A percentile compares a stretch with the other conserved stretches of the same genome.
Evolutionary conservation across 169 alveolate genomes (phyloP).

Genomic region (Amoebophrya sp.): DNA sequence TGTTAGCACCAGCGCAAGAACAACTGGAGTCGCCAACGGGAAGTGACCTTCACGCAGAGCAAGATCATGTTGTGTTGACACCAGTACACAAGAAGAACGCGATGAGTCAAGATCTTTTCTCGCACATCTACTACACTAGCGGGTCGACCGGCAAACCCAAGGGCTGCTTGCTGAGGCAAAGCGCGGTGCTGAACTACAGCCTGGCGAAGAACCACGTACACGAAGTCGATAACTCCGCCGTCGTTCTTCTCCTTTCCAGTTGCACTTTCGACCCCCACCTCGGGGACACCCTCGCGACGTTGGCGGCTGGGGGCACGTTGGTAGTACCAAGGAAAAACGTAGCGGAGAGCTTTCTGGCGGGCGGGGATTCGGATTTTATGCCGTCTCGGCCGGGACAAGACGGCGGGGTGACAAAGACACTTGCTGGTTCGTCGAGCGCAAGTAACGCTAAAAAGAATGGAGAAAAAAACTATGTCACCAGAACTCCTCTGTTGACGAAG

Average conservation of each 20-base stretch:
- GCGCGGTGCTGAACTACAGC: not conserved
- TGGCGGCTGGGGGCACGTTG: not conserved
- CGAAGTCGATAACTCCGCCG: not conserved
- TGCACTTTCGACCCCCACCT: conserved; percentile 4
- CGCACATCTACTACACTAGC: not conserved
- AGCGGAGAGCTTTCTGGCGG: not conserved
- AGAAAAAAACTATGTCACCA: too few relatives aligned
- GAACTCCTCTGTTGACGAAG: too few relatives aligned
- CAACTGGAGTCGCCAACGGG: not conserved
- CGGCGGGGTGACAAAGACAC: too few relatives aligned
- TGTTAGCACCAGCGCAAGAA: not conserved
- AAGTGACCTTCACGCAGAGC: not conserved
- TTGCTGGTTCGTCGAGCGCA: too few relatives aligned
- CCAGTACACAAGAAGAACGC: not conserved
- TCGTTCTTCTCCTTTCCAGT: not conserved
- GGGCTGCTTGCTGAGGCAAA: not conserved
- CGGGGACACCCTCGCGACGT: not conserved
- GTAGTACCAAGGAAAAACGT: not conserved
- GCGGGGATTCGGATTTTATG: too few relatives aligned
- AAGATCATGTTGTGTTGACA: not conserved
- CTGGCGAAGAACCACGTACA: not conserved
- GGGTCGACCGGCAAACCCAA: not conserved
- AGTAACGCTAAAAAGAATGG: too few relatives aligned
- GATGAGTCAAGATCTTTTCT: too few relatives aligned
- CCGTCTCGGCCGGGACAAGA: too few relatives aligned